phyloP scores from a whole-genome alignment of 2,329 filamentous ascomycete species.

The Camillea tinctor region DNA sequence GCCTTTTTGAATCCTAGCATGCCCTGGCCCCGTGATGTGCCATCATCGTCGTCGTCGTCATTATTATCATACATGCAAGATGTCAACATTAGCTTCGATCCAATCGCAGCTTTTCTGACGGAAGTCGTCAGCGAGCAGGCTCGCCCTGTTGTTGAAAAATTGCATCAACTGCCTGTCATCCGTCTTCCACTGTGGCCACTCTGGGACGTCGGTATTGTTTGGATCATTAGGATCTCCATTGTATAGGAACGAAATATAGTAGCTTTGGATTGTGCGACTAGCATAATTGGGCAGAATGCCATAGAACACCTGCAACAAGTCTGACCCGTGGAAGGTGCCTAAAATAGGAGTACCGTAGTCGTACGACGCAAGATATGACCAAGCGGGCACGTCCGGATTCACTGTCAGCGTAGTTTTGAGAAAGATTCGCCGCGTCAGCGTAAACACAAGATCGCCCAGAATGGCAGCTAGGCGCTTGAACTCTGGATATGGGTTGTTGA shows the following conservation, averaged over 20 bases:
- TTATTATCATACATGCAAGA: slow-evolving; percentile 15
- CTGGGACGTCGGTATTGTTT: slow-evolving; percentile 30
- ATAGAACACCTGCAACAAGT: slow-evolving; percentile 68
- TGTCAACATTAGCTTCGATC: slow-evolving; percentile 13
- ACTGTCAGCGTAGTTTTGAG: slow-evolving; percentile 46
- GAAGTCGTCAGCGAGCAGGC: slow-evolving; percentile 28
- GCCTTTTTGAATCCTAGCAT: not conserved
- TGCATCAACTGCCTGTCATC: slow-evolving; percentile 40
- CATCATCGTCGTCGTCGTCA: no score
- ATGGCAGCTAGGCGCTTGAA: slow-evolving; percentile 77
- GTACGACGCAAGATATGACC: slow-evolving; percentile 76
- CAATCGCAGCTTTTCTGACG: slow-evolving; percentile 20
- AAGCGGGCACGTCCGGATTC: slow-evolving; percentile 60
- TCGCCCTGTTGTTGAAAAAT: slow-evolving; percentile 20
- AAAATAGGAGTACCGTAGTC: slow-evolving; percentile 68
- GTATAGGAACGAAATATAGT: slow-evolving; percentile 72
- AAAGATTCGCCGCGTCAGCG: slow-evolving; percentile 65
- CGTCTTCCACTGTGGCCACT: slow-evolving; percentile 44
- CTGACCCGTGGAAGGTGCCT: slow-evolving; percentile 73
- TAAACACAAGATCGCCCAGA: slow-evolving; percentile 74
- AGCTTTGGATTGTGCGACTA: slow-evolving; percentile 58
- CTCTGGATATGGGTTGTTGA: slow-evolving; percentile 74
- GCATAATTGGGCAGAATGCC: slow-evolving; percentile 64
- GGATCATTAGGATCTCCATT: slow-evolving; percentile 67
- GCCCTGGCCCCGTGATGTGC: not conserved